These are phyloP conservation scores for Boletales sp. DNA, from an alignment of 768 basidiomycete species.

Conservation along the genomic window DNA sequence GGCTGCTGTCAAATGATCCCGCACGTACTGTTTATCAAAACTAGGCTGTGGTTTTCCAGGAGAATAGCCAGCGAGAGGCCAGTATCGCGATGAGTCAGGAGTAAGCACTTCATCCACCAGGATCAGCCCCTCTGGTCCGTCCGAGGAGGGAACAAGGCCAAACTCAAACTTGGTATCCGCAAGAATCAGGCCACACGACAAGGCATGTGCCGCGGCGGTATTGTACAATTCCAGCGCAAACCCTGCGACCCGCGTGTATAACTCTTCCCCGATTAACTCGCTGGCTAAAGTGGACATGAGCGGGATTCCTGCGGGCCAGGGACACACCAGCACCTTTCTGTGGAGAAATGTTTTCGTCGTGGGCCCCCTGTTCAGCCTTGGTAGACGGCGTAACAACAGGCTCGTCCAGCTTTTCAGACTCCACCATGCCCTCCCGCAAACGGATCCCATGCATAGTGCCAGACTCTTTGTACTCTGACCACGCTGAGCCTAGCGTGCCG, in stretches of 20 bases:
- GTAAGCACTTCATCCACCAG: slow-evolving; percentile 97
- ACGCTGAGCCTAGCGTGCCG: slow-evolving; percentile 74
- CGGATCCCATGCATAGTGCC: slow-evolving; percentile 86
- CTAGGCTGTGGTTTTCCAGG: slow-evolving; percentile 78
- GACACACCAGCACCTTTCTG: slow-evolving; percentile 51
- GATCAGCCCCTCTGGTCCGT: slow-evolving; percentile 52
- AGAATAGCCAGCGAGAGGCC: slow-evolving; percentile 75
- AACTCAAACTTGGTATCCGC: slow-evolving; percentile 99
- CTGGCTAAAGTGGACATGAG: slow-evolving; percentile 43
- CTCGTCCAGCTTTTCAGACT: slow-evolving; percentile 76
- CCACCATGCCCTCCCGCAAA: slow-evolving; percentile 71
- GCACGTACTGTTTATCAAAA: slow-evolving; percentile 95
- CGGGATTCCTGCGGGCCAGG: not conserved
- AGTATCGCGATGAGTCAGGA: slow-evolving; percentile 96
- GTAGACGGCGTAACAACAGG: slow-evolving; percentile 96
- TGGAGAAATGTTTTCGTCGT: slow-evolving; percentile 95
- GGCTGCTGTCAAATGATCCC: slow-evolving; percentile 77
- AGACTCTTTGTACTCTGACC: slow-evolving; percentile 86
- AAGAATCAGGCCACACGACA: slow-evolving; percentile 78
- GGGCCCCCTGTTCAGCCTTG: slow-evolving; percentile 89
- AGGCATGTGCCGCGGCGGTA: slow-evolving; percentile 71
- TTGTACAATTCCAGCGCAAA: slow-evolving; percentile 65
- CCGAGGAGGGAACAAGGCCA: slow-evolving; percentile 58
- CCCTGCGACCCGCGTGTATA: slow-evolving; percentile 58
- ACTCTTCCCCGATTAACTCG: slow-evolving; percentile 59